These are phyloP conservation scores for Allium cepa DNA, from an alignment of 106 monocot species.

Conservation along the genomic window DNA sequence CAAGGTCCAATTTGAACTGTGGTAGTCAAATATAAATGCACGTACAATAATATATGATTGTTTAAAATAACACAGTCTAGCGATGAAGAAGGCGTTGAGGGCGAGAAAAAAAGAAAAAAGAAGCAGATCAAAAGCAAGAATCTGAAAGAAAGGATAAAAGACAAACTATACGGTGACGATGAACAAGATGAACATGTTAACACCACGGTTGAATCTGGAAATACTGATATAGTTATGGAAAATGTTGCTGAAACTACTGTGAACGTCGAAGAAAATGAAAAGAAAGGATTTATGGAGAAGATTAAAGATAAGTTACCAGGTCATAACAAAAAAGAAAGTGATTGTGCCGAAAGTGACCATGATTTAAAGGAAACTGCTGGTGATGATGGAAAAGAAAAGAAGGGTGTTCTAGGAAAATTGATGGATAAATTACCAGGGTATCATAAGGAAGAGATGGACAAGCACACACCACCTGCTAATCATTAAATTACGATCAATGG, in stretches of 20 bases:
- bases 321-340: conserved; percentile 22
- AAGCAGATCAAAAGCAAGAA: conserved; percentile 42
- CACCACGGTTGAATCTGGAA: neutral
- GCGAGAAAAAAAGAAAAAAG: conserved; percentile 47
- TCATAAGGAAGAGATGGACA: conserved; percentile 11
- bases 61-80: conserved; percentile 26
- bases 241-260: neutral
- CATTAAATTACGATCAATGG: too few relatives aligned
- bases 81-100: conserved; percentile 42
- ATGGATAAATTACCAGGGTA: conserved; percentile 73
- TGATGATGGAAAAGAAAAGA: conserved; percentile 35
- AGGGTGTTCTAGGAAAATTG: conserved; percentile 68
- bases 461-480: neutral
- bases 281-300: conserved; percentile 74
- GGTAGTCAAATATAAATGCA: neutral
- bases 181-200: neutral
- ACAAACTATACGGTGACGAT: neutral
- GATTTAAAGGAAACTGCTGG: neutral
- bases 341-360: conserved; percentile 8
- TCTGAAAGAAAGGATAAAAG: conserved; percentile 7
- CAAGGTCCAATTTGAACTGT: neutral
- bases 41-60: neutral
- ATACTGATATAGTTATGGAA: conserved; percentile 18
- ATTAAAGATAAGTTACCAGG: conserved; percentile 71
- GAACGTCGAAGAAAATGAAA: conserved; percentile 23